Conservation (phyloP, 805 yeast species). For the Kuraishia ogatae region DNA sequence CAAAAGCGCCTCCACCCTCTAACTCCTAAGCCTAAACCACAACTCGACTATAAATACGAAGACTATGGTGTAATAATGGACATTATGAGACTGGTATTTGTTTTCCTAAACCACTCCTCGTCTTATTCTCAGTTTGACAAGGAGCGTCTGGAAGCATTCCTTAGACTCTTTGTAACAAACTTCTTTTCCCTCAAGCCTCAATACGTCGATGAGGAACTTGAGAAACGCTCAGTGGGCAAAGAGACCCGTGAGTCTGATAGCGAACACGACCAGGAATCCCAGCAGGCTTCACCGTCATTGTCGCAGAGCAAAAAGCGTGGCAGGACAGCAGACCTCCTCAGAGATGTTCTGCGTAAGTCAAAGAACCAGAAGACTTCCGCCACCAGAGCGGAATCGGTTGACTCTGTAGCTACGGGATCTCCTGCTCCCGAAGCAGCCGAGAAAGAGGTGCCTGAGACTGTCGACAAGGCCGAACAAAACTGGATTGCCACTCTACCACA, state of each 20-base stretch:
- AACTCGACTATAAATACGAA: conserved; percentile 44
- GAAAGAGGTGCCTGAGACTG: conserved; percentile 17
- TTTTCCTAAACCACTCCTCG: conserved; percentile 58
- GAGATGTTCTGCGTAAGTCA: conserved; percentile 50
- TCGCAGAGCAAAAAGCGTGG: conserved; percentile 34
- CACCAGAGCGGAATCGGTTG: background rate
- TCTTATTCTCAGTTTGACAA: conserved; percentile 76
- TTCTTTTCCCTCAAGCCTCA: conserved; percentile 59
- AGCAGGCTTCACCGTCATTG: conserved; percentile 11
- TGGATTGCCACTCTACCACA: conserved; percentile 24
- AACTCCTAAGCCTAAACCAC: conserved; percentile 78
- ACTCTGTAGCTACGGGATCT: conserved; percentile 8
- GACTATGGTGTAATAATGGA: conserved; percentile 71
- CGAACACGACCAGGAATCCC: conserved; percentile 3
- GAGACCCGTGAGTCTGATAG: conserved; percentile 9
- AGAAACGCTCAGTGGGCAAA: conserved; percentile 22
- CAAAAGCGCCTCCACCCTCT: conserved; percentile 80
- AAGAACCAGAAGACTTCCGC: conserved; percentile 25
- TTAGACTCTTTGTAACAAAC: conserved; percentile 59
- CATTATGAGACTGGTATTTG: conserved; percentile 56
- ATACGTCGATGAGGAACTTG: conserved; percentile 31
- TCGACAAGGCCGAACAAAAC: conserved; percentile 21
- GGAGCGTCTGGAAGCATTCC: conserved; percentile 63
- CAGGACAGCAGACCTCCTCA: conserved; percentile 44
- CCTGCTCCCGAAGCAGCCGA: conserved; percentile 11